phyloP scores from a whole-genome alignment of 2,329 filamentous ascomycete species.

The Hymenoscyphus albidus region DNA sequence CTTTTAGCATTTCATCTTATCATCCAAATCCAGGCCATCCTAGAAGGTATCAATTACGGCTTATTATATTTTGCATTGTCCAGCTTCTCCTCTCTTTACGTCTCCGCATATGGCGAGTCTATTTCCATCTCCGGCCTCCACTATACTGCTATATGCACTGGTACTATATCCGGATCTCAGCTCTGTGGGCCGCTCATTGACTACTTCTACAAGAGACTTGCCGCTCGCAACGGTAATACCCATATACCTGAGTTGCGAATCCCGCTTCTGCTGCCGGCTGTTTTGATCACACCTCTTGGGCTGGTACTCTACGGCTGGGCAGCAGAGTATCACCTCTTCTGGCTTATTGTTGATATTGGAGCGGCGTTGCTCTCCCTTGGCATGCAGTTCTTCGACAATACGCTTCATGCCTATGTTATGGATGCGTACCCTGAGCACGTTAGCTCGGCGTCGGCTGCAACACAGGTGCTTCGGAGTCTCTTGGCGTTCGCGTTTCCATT shows the following conservation, averaged over 20 bases:
- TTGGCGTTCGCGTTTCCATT: constrained; percentile 36
- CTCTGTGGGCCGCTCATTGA: background rate
- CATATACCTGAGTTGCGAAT: constrained; percentile 56
- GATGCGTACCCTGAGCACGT: constrained; percentile 41
- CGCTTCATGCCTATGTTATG: constrained; percentile 45
- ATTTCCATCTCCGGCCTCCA: background rate
- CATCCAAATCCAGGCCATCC: background rate
- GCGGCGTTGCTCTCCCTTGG: constrained; percentile 46
- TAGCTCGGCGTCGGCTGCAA: constrained; percentile 38
- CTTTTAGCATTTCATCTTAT: background rate
- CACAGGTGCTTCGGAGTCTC: constrained; percentile 21
- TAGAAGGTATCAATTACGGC: background rate
- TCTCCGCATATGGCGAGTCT: background rate
- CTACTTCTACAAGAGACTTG: background rate
- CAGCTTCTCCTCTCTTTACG: background rate
- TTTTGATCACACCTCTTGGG: constrained; percentile 50
- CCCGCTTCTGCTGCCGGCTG: constrained; percentile 52
- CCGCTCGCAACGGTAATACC: constrained; percentile 35
- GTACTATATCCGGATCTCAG: background rate
- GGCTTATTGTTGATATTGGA: constrained; percentile 54
- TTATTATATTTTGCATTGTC: background rate
- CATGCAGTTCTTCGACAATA: constrained; percentile 30
- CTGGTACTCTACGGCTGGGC: constrained; percentile 57
- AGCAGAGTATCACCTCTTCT: constrained; percentile 46
- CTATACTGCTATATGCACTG: background rate